Conservation (phyloP, 257 asterid species). For the Solanum corneliomulleri region DNA sequence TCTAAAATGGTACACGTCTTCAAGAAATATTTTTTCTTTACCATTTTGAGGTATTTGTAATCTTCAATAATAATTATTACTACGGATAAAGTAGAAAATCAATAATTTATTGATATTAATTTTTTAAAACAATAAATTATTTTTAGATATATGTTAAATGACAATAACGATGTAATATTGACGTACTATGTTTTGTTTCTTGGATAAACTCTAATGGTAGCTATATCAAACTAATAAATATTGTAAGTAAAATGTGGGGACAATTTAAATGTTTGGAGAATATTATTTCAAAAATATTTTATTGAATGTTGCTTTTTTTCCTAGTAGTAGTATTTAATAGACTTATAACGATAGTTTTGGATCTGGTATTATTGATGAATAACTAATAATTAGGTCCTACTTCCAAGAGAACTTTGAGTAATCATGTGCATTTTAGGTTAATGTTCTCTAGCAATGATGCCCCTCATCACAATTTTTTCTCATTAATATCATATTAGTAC, state of each 20-base stretch:
- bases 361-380: neutral
- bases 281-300: neutral
- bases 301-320: neutral
- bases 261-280: neutral
- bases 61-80: too few relatives aligned
- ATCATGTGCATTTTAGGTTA: slow-evolving; percentile 3
- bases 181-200: neutral
- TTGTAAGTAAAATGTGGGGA: neutral
- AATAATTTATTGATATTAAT: too few relatives aligned
- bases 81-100: neutral
- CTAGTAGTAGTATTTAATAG: neutral
- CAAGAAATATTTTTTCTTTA: too few relatives aligned
- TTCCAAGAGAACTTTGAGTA: neutral
- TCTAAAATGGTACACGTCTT: neutral
- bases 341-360: neutral
- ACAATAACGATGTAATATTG: neutral
- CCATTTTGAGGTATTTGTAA: neutral
- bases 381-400: neutral
- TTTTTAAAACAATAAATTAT: too few relatives aligned
- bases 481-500: neutral
- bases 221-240: neutral
- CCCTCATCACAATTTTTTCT: neutral
- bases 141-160: neutral
- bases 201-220: neutral
- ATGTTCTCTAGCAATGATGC: slow-evolving; percentile 1